Conservation (phyloP, 2,329 filamentous ascomycete species). For the Ilyonectria destructans region DNA sequence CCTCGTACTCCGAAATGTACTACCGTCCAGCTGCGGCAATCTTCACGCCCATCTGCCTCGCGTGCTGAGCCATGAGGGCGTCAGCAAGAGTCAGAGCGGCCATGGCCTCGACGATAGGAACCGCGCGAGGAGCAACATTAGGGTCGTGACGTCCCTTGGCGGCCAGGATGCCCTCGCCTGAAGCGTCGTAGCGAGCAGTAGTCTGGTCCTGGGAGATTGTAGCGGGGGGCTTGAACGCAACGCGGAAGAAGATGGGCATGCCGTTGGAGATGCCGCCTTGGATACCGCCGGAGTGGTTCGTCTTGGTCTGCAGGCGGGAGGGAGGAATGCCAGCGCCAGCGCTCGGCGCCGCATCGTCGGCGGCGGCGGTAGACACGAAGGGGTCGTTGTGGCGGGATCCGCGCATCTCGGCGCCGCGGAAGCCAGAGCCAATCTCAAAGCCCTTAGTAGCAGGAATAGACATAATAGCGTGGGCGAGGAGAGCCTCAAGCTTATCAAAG, state of each 20-base stretch:
- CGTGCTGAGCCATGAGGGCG: slow-evolving; percentile 80
- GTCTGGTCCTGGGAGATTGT: slow-evolving; percentile 91
- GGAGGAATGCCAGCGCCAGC: slow-evolving; percentile 62
- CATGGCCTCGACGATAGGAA: slow-evolving; percentile 93
- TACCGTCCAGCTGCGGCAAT: slow-evolving; percentile 44
- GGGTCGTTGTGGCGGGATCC: slow-evolving; percentile 93
- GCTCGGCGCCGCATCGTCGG: slow-evolving; percentile 61
- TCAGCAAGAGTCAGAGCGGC: slow-evolving; percentile 89
- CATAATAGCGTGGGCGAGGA: slow-evolving; percentile 92
- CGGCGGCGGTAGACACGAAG: slow-evolving; percentile 52
- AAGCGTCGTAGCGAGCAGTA: slow-evolving; percentile 84
- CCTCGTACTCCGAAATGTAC: slow-evolving; percentile 39
- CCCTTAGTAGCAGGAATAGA: slow-evolving; percentile 95
- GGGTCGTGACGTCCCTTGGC: slow-evolving; percentile 96
- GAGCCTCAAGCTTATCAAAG: slow-evolving; percentile 95
- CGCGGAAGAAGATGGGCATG: slow-evolving; percentile 91
- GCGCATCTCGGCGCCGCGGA: slow-evolving; percentile 86
- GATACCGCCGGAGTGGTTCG: slow-evolving; percentile 94
- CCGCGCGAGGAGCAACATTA: slow-evolving; percentile 88
- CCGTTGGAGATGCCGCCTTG: slow-evolving; percentile 97
- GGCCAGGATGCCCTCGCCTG: slow-evolving; percentile 81
- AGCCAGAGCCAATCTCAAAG: slow-evolving; percentile 94
- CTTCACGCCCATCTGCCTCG: slow-evolving; percentile 39
- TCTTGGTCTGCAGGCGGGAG: slow-evolving; percentile 80
- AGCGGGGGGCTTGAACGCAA: slow-evolving; percentile 94